These are phyloP conservation scores for Volvox reticuliferus DNA, from an alignment of 139 green algal species.

Conservation along the genomic window DNA sequence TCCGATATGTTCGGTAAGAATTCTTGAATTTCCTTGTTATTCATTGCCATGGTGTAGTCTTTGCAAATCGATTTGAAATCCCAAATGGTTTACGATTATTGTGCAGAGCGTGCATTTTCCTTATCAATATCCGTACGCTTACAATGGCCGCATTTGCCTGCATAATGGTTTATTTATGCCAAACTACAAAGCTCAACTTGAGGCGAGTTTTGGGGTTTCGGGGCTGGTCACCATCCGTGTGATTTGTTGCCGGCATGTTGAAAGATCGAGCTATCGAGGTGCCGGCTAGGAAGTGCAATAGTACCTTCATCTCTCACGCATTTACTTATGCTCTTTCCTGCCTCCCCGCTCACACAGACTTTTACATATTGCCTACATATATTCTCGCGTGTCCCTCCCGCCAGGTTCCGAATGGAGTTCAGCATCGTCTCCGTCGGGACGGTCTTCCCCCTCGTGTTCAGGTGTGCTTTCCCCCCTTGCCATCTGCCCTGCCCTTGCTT, in stretches of 20 bases:
- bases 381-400: too few relatives aligned
- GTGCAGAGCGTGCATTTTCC: slow-evolving; percentile 9
- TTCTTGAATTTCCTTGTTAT: neutral
- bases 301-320: neutral
- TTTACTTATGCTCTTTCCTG: neutral
- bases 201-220: neutral
- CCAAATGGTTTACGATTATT: too few relatives aligned
- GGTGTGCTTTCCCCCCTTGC: too few relatives aligned
- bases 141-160: neutral
- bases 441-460: slow-evolving; percentile 27
- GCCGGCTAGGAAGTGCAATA: neutral
- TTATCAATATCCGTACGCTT: slow-evolving; percentile 14
- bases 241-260: too few relatives aligned
- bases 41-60: neutral
- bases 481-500: too few relatives aligned
- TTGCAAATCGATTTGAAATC: too few relatives aligned
- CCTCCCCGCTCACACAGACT: neutral
- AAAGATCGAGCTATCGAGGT: too few relatives aligned
- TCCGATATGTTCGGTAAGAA: neutral
- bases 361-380: too few relatives aligned
- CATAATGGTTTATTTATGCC: slow-evolving; percentile 17
- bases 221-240: neutral
- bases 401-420: slow-evolving; percentile 34
- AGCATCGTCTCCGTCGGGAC: slow-evolving; percentile 6
- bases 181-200: neutral